Evolutionary conservation across 2,329 filamentous ascomycete genomes (phyloP).

Genomic region (Graphilbum fragrans): DNA sequence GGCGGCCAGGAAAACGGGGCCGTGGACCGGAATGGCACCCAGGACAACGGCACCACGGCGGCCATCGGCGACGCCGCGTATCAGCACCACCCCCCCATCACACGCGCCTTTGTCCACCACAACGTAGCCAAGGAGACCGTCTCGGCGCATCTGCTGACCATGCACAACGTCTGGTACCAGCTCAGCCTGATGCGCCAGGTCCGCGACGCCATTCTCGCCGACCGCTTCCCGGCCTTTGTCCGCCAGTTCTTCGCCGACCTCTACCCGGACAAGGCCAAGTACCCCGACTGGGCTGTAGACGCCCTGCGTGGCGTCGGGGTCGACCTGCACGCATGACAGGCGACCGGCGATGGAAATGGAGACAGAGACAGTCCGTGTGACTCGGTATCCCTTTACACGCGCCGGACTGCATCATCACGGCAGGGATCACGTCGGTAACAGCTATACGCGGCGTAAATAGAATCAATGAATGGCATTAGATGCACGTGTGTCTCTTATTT

Average conservation of each 20-base stretch:
- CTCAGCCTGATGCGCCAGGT: slow-evolving; percentile 68
- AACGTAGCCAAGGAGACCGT: slow-evolving; percentile 90
- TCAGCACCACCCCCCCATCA: slow-evolving; percentile 42
- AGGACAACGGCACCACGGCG: not conserved
- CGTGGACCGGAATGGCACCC: too few species aligned
- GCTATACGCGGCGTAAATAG: too few species aligned
- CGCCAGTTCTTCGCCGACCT: slow-evolving; percentile 64
- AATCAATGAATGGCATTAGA: too few species aligned
- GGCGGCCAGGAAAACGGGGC: slow-evolving; percentile 19
- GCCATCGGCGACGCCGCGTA: slow-evolving; percentile 42
- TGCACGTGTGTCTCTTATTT: too few species aligned
- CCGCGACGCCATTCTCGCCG: slow-evolving; percentile 68
- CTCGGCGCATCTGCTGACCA: slow-evolving; percentile 71
- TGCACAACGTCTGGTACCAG: slow-evolving; percentile 94
- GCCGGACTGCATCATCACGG: too few species aligned
- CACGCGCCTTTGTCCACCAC: slow-evolving; percentile 82
- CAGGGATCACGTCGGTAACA: too few species aligned
- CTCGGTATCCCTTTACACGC: too few species aligned
- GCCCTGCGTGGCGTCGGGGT: slow-evolving; percentile 72
- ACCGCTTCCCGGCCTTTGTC: slow-evolving; percentile 68
- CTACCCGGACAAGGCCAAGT: slow-evolving; percentile 54
- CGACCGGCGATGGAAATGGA: not conserved
- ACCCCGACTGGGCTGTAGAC: slow-evolving; percentile 74
- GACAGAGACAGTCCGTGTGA: not conserved
- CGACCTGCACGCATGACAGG: slow-evolving; percentile 34